phyloP scores from a whole-genome alignment of 306 rosid species.

The Gleditsia sinensis region DNA sequence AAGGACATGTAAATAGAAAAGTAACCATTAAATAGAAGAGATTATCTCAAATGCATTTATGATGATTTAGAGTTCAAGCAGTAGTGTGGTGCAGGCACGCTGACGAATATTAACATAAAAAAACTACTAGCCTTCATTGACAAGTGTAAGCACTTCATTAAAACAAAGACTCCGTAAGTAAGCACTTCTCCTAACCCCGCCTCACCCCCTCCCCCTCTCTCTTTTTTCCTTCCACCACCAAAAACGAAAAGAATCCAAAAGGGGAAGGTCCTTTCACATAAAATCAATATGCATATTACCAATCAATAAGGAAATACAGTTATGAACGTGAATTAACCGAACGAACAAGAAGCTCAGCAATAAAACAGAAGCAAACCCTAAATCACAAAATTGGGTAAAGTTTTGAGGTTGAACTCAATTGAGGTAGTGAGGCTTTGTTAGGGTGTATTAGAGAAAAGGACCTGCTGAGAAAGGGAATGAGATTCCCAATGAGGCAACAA shows the following conservation, averaged over 20 bases:
- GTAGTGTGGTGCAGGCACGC: neutral
- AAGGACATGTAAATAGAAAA: neutral
- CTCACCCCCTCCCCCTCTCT: neutral
- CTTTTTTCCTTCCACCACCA: neutral
- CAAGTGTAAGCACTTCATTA: neutral
- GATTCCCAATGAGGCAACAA: conserved; percentile 23
- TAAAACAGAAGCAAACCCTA: neutral
- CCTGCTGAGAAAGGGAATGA: conserved; percentile 23
- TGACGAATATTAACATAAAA: neutral
- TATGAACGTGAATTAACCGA: neutral
- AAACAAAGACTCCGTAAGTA: neutral
- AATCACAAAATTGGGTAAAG: neutral
- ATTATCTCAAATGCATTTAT: neutral
- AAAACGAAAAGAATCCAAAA: neutral
- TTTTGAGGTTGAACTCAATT: neutral
- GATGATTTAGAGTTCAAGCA: neutral
- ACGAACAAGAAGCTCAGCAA: neutral
- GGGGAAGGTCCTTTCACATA: neutral
- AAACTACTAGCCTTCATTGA: no score
- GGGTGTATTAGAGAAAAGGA: neutral
- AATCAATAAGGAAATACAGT: neutral
- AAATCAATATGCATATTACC: neutral
- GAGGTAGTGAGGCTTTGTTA: neutral
- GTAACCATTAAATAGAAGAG: neutral
- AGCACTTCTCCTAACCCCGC: neutral